Conservation (phyloP, 2,329 filamentous ascomycete genomes). For the Arthrobotrys sphaeroides region DNA sequence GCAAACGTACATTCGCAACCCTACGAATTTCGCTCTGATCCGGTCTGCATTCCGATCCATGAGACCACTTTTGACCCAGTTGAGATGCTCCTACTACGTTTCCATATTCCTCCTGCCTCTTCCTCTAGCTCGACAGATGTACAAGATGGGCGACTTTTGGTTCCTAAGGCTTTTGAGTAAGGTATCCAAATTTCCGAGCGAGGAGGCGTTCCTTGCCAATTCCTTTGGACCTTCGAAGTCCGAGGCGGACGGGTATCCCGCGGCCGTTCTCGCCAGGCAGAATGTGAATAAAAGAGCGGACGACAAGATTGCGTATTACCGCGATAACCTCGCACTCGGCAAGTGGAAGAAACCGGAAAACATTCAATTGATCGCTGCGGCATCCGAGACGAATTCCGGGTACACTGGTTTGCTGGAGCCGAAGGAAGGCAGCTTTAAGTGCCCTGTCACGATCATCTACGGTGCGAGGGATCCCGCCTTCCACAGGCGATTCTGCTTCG, state of each 20-base stretch:
- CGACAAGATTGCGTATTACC: conserved; percentile 47
- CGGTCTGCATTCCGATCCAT: conserved; percentile 41
- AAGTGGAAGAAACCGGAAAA: conserved; percentile 45
- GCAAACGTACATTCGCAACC: conserved; percentile 31
- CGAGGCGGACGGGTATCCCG: conserved; percentile 37
- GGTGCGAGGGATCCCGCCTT: conserved; percentile 30
- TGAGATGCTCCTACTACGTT: conserved; percentile 41
- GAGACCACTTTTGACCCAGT: conserved; percentile 27
- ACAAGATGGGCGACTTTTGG: conserved; percentile 52
- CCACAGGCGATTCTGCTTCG: conserved; percentile 44
- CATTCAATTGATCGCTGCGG: conserved; percentile 25
- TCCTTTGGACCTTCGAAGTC: conserved; percentile 26
- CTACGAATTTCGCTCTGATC: conserved; percentile 37
- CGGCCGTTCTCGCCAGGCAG: conserved; percentile 25
- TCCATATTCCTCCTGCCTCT: conserved; percentile 36
- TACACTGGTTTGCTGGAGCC: conserved; percentile 33
- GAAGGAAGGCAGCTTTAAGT: conserved; percentile 32
- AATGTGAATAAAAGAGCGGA: conserved; percentile 29
- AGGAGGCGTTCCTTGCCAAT: conserved; percentile 40
- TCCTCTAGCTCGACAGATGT: conserved; percentile 32
- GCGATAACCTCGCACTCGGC: conserved; percentile 31
- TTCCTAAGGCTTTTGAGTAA: conserved; percentile 26
- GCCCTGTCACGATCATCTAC: conserved; percentile 48
- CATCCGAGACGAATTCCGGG: conserved; percentile 16
- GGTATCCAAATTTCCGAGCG: conserved; percentile 26